Base-by-base conservation (phyloP, 2,329 filamentous ascomycete genomes). In the Colletotrichum filicis region DNA sequence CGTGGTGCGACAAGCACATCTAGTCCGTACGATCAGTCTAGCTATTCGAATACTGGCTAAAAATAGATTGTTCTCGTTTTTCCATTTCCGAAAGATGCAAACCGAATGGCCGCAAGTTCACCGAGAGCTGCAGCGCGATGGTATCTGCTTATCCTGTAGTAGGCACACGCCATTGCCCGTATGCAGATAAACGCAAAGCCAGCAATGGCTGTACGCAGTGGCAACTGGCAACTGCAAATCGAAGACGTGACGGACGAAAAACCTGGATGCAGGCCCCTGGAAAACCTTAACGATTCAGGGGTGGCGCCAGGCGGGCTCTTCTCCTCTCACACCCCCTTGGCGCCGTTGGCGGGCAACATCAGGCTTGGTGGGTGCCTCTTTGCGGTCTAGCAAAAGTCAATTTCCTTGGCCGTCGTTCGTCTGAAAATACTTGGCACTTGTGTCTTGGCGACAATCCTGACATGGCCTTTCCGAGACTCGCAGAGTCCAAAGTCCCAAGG, bases 381-480 rank as follows among this genome's bases (percentile, higher is more conserved):
- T n/a, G 9, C 42, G 49, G 30, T 46, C 30, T 28, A 37, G 32
- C 8, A 9, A 19, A 55, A 56, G 14, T 42, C 30, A n/a, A 42
- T 59, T 58, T 59, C 49, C 65, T 53, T 68, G 58, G 49, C 65
- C 30, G 19, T 53, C 57, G 49, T 68, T 71, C 58, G 49, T 68
- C 68, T 63, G 11, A 35, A 52, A 52, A 58, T 53, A 42, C 69
- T 63, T 59, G 58, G 69, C 65, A 59, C 19, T 28, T 46, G 7
- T 52, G 42, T 49, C 68, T 70, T 56, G 68, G 55, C 55, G 32
- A 16, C 28, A 32, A 22, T 32, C 19, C 61, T 65, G 30, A 7
- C 28, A 19, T 19, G 37, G 22, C 30, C 5, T 11, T 11, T 49
- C n/a, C 19, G 19, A 49, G 42, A 49, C 42, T 49, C 42, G 19